Base-by-base conservation (phyloP, 2,329 filamentous ascomycete species). In the Monilinia vaccinii-corymbosi region DNA sequence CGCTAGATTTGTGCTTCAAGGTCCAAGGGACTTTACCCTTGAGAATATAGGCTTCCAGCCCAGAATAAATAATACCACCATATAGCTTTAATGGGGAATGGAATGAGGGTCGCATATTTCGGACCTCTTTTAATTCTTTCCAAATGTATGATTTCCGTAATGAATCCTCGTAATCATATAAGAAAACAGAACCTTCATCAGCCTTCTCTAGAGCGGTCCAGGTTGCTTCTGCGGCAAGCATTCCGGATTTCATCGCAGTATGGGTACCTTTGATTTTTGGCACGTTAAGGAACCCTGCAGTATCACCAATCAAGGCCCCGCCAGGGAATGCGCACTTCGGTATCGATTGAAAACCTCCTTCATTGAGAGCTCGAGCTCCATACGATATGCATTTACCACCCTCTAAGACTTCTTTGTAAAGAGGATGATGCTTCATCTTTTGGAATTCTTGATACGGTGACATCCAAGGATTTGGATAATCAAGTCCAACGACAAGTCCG, bases 251-350 rank as follows among this genome's bases (percentile, higher is more conserved):
- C 91, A 99, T 97, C 56, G 94, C 91, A 51, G 94, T 97, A 75
- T 99, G 94, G 0, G 93, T 97, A 61, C 94, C 94, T 78, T 99
- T 99, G 75, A 99, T 90, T 78, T 99, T 99, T 65, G 94, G 94
- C 18, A 99, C 88, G 71, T 99, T 99, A 74, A 99, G 81, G 71
- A 99, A 96, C 6, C 94, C 94, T 32, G 94, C 94, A 21, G 92
- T 95, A 75, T 99, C 94, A 58, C 94, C 94, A 67, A 99, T 95
- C 48, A 99, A 79, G 50, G 94, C 94, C 61, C 94, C 94, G 62
- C 94, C 94, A 28, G 94, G 94, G 75, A 99, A 99, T 25, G 93
- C 88, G 52, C 94, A 91, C 75, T 97, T 97, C 60, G 94, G 94
- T 69, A 99, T 97, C 3, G 91, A 96, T 76, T 99, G 94, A 76